Base-by-base conservation (phyloP, 106 monocot genomes). In the Allium sativum region DNA sequence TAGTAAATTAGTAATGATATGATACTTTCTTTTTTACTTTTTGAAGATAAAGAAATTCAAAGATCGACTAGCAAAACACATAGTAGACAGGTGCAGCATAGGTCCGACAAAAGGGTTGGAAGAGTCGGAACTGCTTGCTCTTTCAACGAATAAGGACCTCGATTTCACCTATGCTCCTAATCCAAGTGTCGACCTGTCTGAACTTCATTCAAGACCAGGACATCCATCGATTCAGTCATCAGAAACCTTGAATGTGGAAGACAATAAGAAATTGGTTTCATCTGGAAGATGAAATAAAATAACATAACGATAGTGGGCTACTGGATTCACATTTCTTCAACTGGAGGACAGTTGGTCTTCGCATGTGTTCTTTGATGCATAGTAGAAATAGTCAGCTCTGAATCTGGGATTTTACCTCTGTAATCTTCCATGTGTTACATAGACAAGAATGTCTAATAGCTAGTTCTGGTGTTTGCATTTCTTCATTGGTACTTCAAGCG, bases 41-140 rank as follows among this genome's bases (percentile, higher is more conserved):
- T 31, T 72, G 50, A 86, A 96, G 95, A 84, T 96, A 52, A 96
- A 96, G 81, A 96, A 96, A 56, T 90, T 96, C 45, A 96, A 65
- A 54, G 95, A 96, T 77, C 87, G 84, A 31, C 65, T 96, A 73
- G 81, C 79, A 7, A 96, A 96, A 73, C 87, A 96, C 65, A 61
- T 0, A 55, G 81, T 87, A 47, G 90, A 87, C 0, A 77, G 84
- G 45, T 90, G 82, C 67, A 80, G 87, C 64, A 81, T 96, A 44
- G 95, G 90, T 21, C 82, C 84, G 9, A 66, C 87, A n/a, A 96
- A 68, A 67, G 95, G 95, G 42, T 68, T 96, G 40, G 95, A 96
- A 51, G 90, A 96, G 58, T 74, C 81, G 13, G 90, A 84, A 77
- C 77, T 96, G 19, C 3, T 87, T 68, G 84, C 95, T 40, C 47